Evolutionary conservation across 495 filamentous ascomycete genomes (phyloP).

Genomic region (Xylaria flabelliformis): DNA sequence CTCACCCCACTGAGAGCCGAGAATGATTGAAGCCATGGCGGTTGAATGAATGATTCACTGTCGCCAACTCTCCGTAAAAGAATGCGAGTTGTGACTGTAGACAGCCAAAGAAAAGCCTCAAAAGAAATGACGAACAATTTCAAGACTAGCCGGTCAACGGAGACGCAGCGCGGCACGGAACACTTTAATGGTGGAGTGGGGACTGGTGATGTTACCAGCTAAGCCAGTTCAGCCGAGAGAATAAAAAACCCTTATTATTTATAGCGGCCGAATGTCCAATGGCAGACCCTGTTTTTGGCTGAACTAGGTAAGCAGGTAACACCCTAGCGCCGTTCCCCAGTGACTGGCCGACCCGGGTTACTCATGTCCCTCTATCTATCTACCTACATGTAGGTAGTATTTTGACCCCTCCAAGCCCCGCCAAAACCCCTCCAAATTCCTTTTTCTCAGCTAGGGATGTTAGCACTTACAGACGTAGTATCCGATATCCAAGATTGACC

Average conservation of each 20-base stretch:
- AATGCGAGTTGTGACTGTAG: background rate
- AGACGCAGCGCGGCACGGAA: conserved; percentile 15
- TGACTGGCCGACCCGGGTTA: background rate
- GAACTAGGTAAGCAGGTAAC: conserved; percentile 18
- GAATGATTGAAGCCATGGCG: conserved; percentile 28
- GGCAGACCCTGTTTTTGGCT: background rate
- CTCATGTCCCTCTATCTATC: background rate
- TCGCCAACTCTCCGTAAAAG: background rate
- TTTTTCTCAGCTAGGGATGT: no score
- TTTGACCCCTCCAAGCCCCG: conserved; percentile 6
- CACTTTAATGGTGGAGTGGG: conserved; percentile 11
- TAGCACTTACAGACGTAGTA: no score
- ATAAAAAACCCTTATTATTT: background rate
- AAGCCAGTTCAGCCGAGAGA: conserved; percentile 7
- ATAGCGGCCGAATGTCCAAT: background rate
- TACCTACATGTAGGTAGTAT: no score
- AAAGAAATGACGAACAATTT: conserved; percentile 5
- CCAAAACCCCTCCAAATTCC: background rate
- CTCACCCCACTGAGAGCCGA: conserved; percentile 31
- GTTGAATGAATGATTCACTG: background rate
- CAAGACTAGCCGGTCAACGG: conserved; percentile 22
- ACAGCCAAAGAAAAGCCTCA: conserved; percentile 18
- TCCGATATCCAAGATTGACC: no score
- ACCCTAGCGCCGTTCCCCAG: background rate
- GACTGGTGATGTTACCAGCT: background rate